Conservation (phyloP, 768 basidiomycete species). For the Tricholoma furcatifolium region DNA sequence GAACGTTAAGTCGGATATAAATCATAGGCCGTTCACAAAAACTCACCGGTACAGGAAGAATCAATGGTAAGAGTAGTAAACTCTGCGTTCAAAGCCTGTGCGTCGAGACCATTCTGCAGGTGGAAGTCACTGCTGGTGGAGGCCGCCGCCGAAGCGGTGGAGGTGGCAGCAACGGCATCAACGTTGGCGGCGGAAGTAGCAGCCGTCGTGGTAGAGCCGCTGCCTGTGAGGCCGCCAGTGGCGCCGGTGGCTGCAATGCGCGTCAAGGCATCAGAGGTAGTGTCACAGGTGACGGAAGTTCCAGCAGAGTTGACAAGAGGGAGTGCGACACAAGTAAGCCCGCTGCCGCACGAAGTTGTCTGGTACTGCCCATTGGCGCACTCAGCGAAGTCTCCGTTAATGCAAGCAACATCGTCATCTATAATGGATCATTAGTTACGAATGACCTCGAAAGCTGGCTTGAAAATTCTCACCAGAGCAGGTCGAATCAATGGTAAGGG, state of each 20-base stretch:
- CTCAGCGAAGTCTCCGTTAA: constrained; percentile 46
- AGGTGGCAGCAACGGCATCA: constrained; percentile 13
- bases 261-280: constrained; percentile 40
- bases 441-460: not conserved
- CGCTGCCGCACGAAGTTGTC: constrained; percentile 33
- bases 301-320: constrained; percentile 55
- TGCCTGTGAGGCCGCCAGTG: constrained; percentile 41
- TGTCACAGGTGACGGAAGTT: constrained; percentile 52
- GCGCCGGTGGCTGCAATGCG: constrained; percentile 43
- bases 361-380: constrained; percentile 47
- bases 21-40: too few relatives aligned
- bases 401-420: constrained; percentile 45
- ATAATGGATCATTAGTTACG: constrained; percentile 21
- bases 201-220: constrained; percentile 6
- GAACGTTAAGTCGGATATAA: too few relatives aligned
- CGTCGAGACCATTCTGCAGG: constrained; percentile 35
- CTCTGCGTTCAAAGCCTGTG: constrained; percentile 37
- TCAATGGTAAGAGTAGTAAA: constrained; percentile 35
- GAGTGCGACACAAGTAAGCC: constrained; percentile 45
- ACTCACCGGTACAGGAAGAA: constrained; percentile 33
- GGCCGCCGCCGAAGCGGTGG: constrained; percentile 19
- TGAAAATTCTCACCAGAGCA: constrained; percentile 35
- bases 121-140: constrained; percentile 21
- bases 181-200: constrained; percentile 11
- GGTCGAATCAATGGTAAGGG: constrained; percentile 40